Base-by-base conservation (phyloP, 495 filamentous ascomycete species). In the Chaetomium cochliodes region DNA sequence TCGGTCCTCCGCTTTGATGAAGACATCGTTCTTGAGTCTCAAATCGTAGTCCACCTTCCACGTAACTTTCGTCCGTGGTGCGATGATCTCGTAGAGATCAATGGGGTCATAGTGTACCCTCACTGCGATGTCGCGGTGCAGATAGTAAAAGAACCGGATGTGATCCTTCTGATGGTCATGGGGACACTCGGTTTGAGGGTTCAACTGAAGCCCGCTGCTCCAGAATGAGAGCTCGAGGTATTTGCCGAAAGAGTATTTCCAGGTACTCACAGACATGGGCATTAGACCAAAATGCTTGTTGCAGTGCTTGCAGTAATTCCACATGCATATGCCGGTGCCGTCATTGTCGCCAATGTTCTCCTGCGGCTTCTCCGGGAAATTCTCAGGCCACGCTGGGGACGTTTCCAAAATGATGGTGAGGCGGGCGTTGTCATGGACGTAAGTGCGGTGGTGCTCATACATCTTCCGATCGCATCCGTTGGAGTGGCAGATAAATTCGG, bases 171-270 rank as follows among this genome's bases (percentile, higher is more conserved):
- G 91, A 62, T 97, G 84, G 72, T 98, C 93, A 70, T 99, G 96
- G 4, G 90, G 88, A 70, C 96, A 99, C 50, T 72, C 72, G n/a
- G 90, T 84, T 12, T 89, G 88, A 18, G 87, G 88, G 57, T 91
- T 85, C 30, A 92, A 82, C 71, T 87, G 90, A 47, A 97, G 76
- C 56, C 92, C 88, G 60, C 84, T 88, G 72, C 91, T 94, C 93
- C 92, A 98, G 71, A 97, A 98, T 3, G 91, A 94, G 18, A 99
- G 80, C 76, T 99, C 96, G 28, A 99, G 82, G 69, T 97, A 99
- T 76, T 99, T 99, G 5, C 88, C 93, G 70, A 99, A 96, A 0
- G 96, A 98, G 74, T 99, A 99, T 75, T 96, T 98, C 92, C 93
- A 99, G 2, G 92, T 96, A 72, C 84, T 92, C 57, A 91, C 88